Evolutionary conservation across 805 yeast species (phyloP), one percentile per base, ranked within the genome.

Genomic region (Starmerella stigmatis): DNA sequence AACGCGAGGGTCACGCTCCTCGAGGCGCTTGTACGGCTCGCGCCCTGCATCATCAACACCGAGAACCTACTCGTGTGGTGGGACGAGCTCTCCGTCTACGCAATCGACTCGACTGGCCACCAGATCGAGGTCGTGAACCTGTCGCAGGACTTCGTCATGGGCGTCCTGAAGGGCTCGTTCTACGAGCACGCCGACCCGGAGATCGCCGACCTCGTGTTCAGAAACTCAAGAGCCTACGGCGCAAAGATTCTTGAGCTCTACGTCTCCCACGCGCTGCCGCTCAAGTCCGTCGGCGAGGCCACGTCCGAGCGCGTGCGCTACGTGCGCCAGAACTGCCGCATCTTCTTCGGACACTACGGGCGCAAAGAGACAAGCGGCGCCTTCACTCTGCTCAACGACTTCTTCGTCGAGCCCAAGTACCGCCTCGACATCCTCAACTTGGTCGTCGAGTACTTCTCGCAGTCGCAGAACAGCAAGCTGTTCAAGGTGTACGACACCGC

Each of bases 31-130:
- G 48, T 42, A n/a, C 54, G 57, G 12, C 54, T 66, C 13, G 55
- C 47, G 3, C 62, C 66, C 1, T 54, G 61, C 26, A 45, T 67
- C 10, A 53, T 57, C 22, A 51, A 55, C 31, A 39, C 43, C 12
- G 56, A 62, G 8, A 56, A 60, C 30, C 50, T 73, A 9, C 50
- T 57, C 19, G 57, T 64, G 31, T 79, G 84, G 83, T 64, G 74
- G 39, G 61, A 64, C 23, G 64, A 70, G 28, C 70, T 75, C 47
- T 54, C 70, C 11, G 63, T 63, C 11, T 73, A 75, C 0, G 77
- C 81, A 0, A 62, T 77, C 3, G 79, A 78, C 53, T 74, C 81
- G 28, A 78, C 80, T 0, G 79, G 82, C 2, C 64, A 62, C 43
- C 69, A 66, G 44, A 53, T 66, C n/a, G 56, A 55, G 7, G 63